Conservation (phyloP, 1,139 yeast genomes). For the Protomyces inouyei region DNA sequence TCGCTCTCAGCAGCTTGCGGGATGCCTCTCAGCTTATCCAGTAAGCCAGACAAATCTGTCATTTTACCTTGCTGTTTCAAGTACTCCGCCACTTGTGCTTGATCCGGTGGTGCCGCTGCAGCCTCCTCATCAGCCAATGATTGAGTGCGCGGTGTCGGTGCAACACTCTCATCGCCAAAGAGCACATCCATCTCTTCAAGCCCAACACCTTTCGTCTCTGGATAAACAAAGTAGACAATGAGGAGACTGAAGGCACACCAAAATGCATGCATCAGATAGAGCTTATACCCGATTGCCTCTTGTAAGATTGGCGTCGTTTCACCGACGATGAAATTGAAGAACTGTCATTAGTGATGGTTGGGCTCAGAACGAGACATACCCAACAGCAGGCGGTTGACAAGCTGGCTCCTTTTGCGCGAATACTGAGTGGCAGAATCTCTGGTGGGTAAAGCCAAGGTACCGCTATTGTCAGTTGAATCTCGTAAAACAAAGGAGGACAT, state of each 20-base stretch:
- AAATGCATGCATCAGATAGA: conserved; percentile 74
- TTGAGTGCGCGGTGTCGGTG: conserved; percentile 35
- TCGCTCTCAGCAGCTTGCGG: conserved; percentile 1
- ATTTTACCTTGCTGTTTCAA: not conserved
- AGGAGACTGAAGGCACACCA: conserved; percentile 70
- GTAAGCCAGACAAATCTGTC: conserved; percentile 12
- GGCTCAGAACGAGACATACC: not conserved
- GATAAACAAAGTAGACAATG: conserved; percentile 64
- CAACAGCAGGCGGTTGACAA: conserved; percentile 60
- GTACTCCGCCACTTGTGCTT: conserved; percentile 23
- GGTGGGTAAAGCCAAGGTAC: conserved; percentile 90
- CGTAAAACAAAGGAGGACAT: conserved; percentile 59
- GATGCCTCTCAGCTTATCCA: conserved; percentile 21
- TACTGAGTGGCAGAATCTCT: conserved; percentile 79
- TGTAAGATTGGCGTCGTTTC: conserved; percentile 83
- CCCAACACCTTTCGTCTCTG: conserved; percentile 85
- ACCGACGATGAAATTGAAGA: conserved; percentile 88
- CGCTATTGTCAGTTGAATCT: conserved; percentile 43
- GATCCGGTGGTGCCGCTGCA: conserved; percentile 17
- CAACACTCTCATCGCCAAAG: conserved; percentile 55
- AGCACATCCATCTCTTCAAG: conserved; percentile 83
- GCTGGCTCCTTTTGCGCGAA: conserved; percentile 91
- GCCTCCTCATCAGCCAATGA: conserved; percentile 11
- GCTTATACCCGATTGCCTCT: conserved; percentile 69
- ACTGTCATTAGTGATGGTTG: conserved; percentile 54